These are phyloP conservation scores for Suhomyces pyralidae DNA, from an alignment of 805 yeast genomes.

Conservation along the genomic window DNA sequence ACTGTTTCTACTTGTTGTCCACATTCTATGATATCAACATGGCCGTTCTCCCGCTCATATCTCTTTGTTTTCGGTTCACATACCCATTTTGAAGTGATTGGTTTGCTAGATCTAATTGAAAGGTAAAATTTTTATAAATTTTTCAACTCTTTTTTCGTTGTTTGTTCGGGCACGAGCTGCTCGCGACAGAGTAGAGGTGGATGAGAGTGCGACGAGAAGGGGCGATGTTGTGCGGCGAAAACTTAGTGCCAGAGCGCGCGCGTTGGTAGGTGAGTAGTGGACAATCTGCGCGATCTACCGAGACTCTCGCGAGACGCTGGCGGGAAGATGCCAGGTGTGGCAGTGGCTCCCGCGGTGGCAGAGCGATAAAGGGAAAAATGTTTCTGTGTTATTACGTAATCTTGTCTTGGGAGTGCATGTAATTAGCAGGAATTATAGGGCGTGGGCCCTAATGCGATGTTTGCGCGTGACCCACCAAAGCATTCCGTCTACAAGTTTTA, in stretches of 20 bases:
- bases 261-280: neutral
- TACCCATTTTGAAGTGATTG: slow-evolving; percentile 6
- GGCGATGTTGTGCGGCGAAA: neutral
- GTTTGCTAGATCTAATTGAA: slow-evolving; percentile 5
- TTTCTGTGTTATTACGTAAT: neutral
- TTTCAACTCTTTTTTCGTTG: neutral
- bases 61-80: neutral
- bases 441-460: neutral
- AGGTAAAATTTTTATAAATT: slow-evolving; percentile 4
- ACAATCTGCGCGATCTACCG: neutral
- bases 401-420: neutral
- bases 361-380: neutral
- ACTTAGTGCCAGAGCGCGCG: neutral
- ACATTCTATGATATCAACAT: neutral
- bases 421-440: neutral
- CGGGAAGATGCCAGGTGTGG: neutral
- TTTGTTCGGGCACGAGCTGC: neutral
- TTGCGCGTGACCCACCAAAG: neutral
- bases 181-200: neutral
- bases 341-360: neutral
- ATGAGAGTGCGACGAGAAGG: neutral
- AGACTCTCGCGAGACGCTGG: neutral
- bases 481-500: too few species aligned
- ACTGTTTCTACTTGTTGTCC: neutral
- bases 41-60: neutral